Conservation (phyloP, 345 rosid genomes). For the Cardamine chenopodiifolia region DNA sequence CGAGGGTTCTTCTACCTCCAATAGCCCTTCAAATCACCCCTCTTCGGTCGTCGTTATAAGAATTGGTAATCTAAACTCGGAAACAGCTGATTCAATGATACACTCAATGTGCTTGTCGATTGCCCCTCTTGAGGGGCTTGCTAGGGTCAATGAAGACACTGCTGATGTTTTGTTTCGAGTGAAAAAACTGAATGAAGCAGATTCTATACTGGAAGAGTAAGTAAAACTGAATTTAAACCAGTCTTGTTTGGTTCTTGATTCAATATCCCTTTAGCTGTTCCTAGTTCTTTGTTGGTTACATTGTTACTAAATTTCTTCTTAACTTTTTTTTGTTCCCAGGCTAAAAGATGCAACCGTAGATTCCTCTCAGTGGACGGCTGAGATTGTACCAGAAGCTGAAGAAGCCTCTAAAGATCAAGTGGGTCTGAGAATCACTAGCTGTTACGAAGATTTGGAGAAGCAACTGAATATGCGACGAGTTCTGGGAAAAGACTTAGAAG, state of each 20-base stretch:
- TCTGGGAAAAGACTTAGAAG: slow-evolving; percentile 24
- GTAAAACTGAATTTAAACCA: slow-evolving; percentile 8
- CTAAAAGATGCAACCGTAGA: slow-evolving; percentile 4
- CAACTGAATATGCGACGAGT: not conserved
- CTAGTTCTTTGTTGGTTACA: not conserved
- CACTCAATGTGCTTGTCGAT: slow-evolving; percentile 24
- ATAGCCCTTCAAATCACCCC: not conserved
- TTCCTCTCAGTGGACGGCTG: slow-evolving; percentile 11
- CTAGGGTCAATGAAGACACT: slow-evolving; percentile 30
- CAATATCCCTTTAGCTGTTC: not conserved
- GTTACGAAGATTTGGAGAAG: slow-evolving; percentile 13
- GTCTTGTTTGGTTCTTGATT: slow-evolving; percentile 8
- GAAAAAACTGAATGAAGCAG: slow-evolving; percentile 6
- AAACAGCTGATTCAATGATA: slow-evolving; percentile 31
- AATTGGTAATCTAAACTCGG: slow-evolving; percentile 26
- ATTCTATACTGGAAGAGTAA: slow-evolving; percentile 27
- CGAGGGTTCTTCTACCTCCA: not conserved
- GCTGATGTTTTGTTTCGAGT: slow-evolving; percentile 24
- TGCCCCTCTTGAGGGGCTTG: slow-evolving; percentile 15
- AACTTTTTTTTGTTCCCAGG: not conserved
- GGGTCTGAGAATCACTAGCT: slow-evolving; percentile 16
- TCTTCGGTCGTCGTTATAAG: slow-evolving; percentile 11
- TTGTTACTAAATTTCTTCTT: not conserved
- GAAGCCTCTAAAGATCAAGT: slow-evolving; percentile 14
- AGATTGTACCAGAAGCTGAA: slow-evolving; percentile 7